Conservation (phyloP, 306 rosid species). For the Casuarina cunninghamiana region DNA sequence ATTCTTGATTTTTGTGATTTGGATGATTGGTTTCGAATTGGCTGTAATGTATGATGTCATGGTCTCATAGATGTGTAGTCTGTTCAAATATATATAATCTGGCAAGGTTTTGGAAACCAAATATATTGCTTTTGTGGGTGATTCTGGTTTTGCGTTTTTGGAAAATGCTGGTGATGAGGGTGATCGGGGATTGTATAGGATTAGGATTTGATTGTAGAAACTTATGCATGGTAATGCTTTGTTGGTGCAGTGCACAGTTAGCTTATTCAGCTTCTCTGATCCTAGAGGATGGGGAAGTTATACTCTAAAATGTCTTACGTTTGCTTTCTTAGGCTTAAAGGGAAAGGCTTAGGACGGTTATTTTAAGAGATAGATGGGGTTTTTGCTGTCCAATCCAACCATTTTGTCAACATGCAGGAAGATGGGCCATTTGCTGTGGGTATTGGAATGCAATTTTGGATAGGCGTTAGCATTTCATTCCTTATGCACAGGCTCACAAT, state of each 20-base stretch:
- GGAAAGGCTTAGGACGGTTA: neutral
- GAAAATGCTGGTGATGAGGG: neutral
- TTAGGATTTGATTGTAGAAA: neutral
- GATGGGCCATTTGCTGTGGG: neutral
- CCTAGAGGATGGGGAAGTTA: neutral
- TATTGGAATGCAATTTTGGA: no score
- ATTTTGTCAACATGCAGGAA: neutral
- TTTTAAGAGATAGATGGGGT: neutral
- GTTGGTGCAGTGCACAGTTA: neutral
- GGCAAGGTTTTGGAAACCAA: neutral
- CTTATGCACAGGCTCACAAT: neutral
- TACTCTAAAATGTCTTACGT: neutral
- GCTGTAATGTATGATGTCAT: neutral
- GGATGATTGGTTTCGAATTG: neutral
- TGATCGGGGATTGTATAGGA: neutral
- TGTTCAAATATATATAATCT: neutral
- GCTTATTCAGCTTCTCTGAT: neutral
- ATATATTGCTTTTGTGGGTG: neutral
- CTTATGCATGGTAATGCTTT: neutral
- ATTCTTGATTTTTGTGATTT: neutral
- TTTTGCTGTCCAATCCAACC: neutral
- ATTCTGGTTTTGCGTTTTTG: neutral
- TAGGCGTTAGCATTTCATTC: neutral
- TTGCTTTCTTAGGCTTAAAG: neutral
- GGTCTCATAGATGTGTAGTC: no score